These are phyloP conservation scores for Verbena officinalis DNA, from an alignment of 257 asterid species.

Conservation along the genomic window DNA sequence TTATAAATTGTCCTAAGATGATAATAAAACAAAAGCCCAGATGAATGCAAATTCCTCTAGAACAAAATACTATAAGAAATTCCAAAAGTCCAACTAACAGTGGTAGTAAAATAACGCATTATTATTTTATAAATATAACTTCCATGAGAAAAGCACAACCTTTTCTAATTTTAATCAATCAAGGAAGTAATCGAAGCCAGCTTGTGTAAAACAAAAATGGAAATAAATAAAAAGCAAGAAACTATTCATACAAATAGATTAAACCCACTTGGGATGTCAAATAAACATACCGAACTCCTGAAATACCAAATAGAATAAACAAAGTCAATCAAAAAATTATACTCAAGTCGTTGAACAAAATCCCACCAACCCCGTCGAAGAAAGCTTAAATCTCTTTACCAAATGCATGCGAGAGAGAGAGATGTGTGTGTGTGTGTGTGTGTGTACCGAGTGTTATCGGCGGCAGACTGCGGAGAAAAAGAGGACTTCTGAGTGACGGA, in stretches of 20 bases:
- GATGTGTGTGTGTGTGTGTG: constrained; percentile 25
- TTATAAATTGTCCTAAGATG: background rate
- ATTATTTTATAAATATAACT: background rate
- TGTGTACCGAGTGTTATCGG: constrained; percentile 38
- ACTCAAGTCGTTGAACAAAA: constrained; percentile 8
- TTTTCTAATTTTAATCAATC: background rate
- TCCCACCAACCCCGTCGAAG: background rate
- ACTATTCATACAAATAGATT: constrained; percentile 1
- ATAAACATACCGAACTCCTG: background rate
- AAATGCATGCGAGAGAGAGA: background rate
- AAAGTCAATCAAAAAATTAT: constrained; percentile 19
- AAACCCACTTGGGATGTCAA: constrained; percentile 26
- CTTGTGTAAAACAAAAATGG: background rate
- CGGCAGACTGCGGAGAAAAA: constrained; percentile 30
- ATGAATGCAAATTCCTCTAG: constrained; percentile 17
- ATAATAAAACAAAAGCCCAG: background rate
- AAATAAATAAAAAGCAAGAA: background rate
- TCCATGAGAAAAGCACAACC: constrained; percentile 13
- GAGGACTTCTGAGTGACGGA: constrained; percentile 36
- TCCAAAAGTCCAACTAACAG: constrained; percentile 12
- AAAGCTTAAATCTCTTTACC: background rate
- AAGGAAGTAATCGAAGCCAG: constrained; percentile 2
- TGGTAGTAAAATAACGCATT: background rate
- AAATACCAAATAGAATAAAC: constrained; percentile 10
- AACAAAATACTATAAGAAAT: background rate